Evolutionary conservation across 495 filamentous ascomycete genomes (phyloP), one percentile per base, ranked within the genome.

Genomic region (Lasiosphaeria hispida): DNA sequence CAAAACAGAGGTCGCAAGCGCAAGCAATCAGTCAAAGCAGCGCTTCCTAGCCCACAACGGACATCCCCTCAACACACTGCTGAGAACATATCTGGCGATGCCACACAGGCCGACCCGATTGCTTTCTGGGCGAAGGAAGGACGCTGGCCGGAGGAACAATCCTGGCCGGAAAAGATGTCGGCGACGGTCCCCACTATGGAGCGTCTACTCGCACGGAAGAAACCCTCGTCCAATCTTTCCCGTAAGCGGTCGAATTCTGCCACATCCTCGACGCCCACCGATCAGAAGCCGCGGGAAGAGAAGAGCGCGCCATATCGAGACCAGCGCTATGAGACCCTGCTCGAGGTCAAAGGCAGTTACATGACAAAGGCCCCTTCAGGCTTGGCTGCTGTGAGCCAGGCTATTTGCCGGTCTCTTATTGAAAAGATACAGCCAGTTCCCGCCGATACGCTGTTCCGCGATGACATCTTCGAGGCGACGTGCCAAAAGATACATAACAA

Each of bases 231-330:
- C 34, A 48, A 35, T 40, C 43, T 41, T 33, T 42, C 37, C 19
- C 57, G 69, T 14, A 78, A 77, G 50, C 58, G 56, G 66, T 77
- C 69, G 47, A 66, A 69, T 50, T 67, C 69, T 61, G 55, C 49
- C 42, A 73, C 64, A 48, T 71, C 65, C 55, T 61, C 58, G 14
- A 75, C 66, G 35, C 62, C 71, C 19, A 77, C 74, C 66, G 72
- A 76, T 60, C 44, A 76, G 60, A 71, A 63, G 64, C 71, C 68
- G 52, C 67, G 73, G 39, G 55, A 74, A 72, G 47, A 50, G 30
- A 56, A 56, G 42, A 56, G 53, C 14, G n/a, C 43, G 15, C 53
- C 53, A n/a, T 56, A 50, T 18, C 30, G 33, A 18, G 37, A 44
- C 30, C 10, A 6, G 19, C 39, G 39, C 0, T 54, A 54, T 19